phyloP scores from a whole-genome alignment of 176 grass and related monocot genomes.

The Pontederia paniculata region DNA sequence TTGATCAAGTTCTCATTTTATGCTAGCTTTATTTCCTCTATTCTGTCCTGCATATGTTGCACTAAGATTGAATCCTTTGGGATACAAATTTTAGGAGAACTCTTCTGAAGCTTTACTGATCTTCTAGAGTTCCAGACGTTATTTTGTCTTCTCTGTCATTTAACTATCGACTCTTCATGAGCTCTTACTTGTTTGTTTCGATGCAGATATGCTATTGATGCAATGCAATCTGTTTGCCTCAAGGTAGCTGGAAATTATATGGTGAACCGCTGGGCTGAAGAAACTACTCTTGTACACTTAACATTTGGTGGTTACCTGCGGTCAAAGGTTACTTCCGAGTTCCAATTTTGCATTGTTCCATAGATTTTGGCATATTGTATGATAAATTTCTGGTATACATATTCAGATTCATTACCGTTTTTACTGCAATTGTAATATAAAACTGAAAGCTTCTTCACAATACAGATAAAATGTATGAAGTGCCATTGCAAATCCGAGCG shows the following conservation, averaged over 20 bases:
- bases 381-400: neutral
- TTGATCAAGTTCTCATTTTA: too few species aligned
- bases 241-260: slow-evolving; percentile 15
- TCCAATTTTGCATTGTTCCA: neutral
- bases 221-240: slow-evolving; percentile 24
- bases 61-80: too few species aligned
- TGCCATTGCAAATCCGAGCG: slow-evolving; percentile 17
- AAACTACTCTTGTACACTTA: slow-evolving; percentile 19
- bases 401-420: neutral
- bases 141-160: neutral
- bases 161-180: neutral
- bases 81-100: too few species aligned
- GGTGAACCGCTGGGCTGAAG: slow-evolving; percentile 11
- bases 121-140: neutral
- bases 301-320: slow-evolving; percentile 24
- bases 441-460: slow-evolving; percentile 3
- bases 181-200: neutral
- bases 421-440: neutral
- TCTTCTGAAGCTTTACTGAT: neutral
- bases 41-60: too few species aligned
- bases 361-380: neutral
- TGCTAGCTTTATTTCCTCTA: too few species aligned
- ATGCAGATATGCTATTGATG: slow-evolving; percentile 28
- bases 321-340: slow-evolving; percentile 15
- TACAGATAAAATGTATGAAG: slow-evolving; percentile 24